Conservation (phyloP, 2,329 filamentous ascomycete species). For the Orbilia ellipsospora region DNA sequence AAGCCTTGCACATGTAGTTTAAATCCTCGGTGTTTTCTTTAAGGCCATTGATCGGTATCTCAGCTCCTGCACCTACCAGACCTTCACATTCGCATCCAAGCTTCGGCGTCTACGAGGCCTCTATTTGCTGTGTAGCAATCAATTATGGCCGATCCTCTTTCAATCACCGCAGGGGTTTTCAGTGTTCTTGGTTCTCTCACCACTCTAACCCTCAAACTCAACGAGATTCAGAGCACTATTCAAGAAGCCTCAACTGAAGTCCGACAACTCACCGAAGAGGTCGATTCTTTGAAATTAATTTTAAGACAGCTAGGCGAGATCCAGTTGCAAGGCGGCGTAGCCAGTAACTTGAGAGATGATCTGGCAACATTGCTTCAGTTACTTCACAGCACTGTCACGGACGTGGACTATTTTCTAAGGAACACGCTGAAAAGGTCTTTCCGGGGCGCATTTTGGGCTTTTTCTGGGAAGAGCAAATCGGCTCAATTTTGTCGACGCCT, state of each 20-base stretch:
- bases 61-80: no score
- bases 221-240: conserved; percentile 5
- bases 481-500: no score
- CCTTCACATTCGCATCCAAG: no score
- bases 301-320: conserved; percentile 3
- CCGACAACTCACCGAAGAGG: conserved; percentile 20
- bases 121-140: no score
- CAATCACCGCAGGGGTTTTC: conserved; percentile 23
- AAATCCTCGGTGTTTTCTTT: no score
- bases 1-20: no score
- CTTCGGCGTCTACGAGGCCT: no score
- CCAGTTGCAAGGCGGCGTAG: conserved; percentile 2
- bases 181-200: conserved; percentile 7
- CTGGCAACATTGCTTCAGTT: conserved; percentile 11
- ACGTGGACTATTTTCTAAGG: conserved; percentile 2
- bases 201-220: conserved; percentile 16
- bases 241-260: conserved; percentile 22
- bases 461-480: no score
- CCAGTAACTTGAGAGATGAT: conserved; percentile 13
- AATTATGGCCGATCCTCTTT: conserved; percentile 15
- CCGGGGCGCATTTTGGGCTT: no score
- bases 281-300: conserved; percentile 22
- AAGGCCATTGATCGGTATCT: no score
- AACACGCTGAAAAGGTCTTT: no score
- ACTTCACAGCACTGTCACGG: conserved; percentile 10